Percentiles rank a stretch among this genome's conserved stretches.
Conservation (phyloP, 192 early-diverging fungal genomes). For the Rhizophagus clarus region DNA sequence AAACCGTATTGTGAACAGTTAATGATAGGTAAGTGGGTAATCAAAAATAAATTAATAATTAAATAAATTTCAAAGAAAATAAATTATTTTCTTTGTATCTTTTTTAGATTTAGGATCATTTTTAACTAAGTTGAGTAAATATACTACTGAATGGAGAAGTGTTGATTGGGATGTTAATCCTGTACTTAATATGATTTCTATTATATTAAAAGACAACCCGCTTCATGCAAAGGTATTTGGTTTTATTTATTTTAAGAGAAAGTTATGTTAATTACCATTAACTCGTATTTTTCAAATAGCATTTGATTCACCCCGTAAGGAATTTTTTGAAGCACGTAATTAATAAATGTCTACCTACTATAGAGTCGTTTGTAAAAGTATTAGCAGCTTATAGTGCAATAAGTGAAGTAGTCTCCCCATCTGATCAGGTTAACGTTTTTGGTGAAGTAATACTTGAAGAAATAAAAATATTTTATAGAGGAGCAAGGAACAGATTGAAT, state of each 20-base stretch:
- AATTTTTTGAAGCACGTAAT: constrained; percentile 42
- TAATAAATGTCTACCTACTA: constrained; percentile 34
- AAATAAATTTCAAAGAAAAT: not conserved
- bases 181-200: constrained; percentile 46
- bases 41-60: not conserved
- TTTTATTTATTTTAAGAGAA: not conserved
- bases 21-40: constrained; percentile 37
- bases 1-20: constrained; percentile 49
- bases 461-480: constrained; percentile 30
- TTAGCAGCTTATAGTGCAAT: constrained; percentile 41
- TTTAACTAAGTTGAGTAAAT: constrained; percentile 44
- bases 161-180: constrained; percentile 52
- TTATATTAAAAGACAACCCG: constrained; percentile 43
- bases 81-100: not conserved
- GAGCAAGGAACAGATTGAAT: constrained; percentile 30
- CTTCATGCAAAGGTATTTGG: constrained; percentile 36
- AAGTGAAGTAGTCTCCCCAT: constrained; percentile 30
- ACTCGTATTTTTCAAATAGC: constrained; percentile 24
- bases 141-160: constrained; percentile 47
- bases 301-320: constrained; percentile 36
- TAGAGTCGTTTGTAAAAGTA: constrained; percentile 42
- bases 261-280: too few species aligned
- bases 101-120: constrained; percentile 41
- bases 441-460: constrained; percentile 48
- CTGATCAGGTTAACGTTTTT: constrained; percentile 37